Evolutionary conservation across 306 rosid species (phyloP), one percentile per base, ranked within the genome.

Genomic region (Quillaja saponaria): DNA sequence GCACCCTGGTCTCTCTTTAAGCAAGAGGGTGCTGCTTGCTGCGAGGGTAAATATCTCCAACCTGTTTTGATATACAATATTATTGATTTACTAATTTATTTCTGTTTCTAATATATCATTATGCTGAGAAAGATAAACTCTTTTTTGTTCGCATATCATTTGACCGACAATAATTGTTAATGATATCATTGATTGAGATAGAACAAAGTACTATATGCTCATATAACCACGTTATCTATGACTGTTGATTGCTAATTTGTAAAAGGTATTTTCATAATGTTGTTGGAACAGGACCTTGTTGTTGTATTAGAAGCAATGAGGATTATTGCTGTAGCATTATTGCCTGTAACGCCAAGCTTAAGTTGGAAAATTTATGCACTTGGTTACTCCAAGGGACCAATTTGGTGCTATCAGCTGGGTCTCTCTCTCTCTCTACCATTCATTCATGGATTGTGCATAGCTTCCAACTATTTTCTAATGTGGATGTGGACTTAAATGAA

Each of bases 1-100:
- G 95, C 98, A 1, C 96, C 98, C 6, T 88, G 98, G 98, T 88
- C 87, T 69, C 94, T 82, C 61, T 92, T 92, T 78, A 92, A 86
- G 86, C 84, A 88, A 74, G 96, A 90, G 17, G 90, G 82, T 46
- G 61, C 77, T 72, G 85, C 94, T 52, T 11, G 96, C 98, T 56
- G 92, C 95, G 49, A 86, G 81, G 96, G 98, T 92, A 66, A 58
- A 63, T 54, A 56, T 48, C 59, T 73, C 17, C 5, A 56, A 28
- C 61, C 44, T 37, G 15, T 54, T 55, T 8, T 25, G 17, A 21
- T 33, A 74, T 34, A n/a, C n/a, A 38, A 13, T 74, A 39, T 39
- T 39, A 8, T 39, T 12, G 12, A 3, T 8, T 2, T 2, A 39
- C 6, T 8, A 3, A 39, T 12, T 5, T 20, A 35, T 31, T 66